These are phyloP conservation scores for Scopulariopsis brevicaulis DNA, from an alignment of 2,329 filamentous ascomycete species.

Conservation along the genomic window DNA sequence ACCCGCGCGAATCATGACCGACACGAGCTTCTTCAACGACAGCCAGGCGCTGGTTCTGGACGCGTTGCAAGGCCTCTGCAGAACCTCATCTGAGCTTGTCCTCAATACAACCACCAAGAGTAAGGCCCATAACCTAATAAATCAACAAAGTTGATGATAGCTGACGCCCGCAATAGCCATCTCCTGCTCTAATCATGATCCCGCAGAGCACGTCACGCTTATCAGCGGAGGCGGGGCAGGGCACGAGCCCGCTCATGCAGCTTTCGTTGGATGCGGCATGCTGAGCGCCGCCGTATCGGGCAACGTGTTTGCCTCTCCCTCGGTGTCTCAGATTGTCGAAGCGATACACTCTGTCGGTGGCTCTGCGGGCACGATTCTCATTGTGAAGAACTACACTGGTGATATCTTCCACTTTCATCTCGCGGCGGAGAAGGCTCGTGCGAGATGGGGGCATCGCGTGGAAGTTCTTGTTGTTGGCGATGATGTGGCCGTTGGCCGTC, in stretches of 20 bases:
- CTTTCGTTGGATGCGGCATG: slow-evolving; percentile 51
- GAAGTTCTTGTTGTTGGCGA: slow-evolving; percentile 44
- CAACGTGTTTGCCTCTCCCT: slow-evolving; percentile 53
- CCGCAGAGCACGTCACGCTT: slow-evolving; percentile 27
- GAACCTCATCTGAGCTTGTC: too few species aligned
- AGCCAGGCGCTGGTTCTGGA: too few species aligned
- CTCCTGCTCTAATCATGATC: too few species aligned
- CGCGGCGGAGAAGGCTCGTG: slow-evolving; percentile 44
- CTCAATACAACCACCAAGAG: too few species aligned
- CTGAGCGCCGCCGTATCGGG: slow-evolving; percentile 48
- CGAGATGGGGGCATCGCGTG: slow-evolving; percentile 16
- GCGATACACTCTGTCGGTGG: slow-evolving; percentile 43
- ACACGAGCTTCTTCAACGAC: too few species aligned
- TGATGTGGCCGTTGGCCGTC: slow-evolving; percentile 50
- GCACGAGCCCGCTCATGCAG: slow-evolving; percentile 52
- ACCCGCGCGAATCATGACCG: too few species aligned
- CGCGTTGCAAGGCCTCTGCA: too few species aligned
- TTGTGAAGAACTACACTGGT: slow-evolving; percentile 55
- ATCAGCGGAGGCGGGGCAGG: slow-evolving; percentile 45
- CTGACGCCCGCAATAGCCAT: too few species aligned
- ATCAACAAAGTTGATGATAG: too few species aligned
- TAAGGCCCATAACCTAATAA: too few species aligned
- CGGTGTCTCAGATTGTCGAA: slow-evolving; percentile 49
- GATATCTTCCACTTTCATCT: slow-evolving; percentile 52
- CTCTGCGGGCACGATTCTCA: slow-evolving; percentile 42